These are phyloP conservation scores for Yamadazyma sp. DNA, from an alignment of 805 yeast species.

Conservation along the genomic window DNA sequence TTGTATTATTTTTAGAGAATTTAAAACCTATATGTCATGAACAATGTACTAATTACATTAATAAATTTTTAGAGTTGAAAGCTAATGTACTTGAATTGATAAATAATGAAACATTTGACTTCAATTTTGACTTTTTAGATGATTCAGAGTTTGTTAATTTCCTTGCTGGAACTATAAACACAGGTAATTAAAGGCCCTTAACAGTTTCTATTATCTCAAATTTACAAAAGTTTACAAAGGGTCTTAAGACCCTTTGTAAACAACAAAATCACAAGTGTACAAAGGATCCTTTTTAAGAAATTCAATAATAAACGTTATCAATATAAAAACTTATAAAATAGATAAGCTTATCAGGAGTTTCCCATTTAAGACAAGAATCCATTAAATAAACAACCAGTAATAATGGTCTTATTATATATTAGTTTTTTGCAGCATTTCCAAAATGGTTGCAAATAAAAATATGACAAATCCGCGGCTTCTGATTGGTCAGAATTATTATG, in stretches of 20 bases:
- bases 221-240: no score
- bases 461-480: conserved; percentile 13
- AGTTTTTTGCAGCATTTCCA: conserved; percentile 2
- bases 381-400: neutral
- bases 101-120: neutral
- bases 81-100: conserved; percentile 1
- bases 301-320: no score
- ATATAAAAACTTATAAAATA: no score
- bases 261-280: no score
- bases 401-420: neutral
- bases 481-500: conserved; percentile 9
- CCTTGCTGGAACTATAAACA: conserved; percentile 8
- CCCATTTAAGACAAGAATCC: neutral
- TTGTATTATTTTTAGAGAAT: conserved; percentile 2
- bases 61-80: neutral
- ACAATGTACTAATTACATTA: conserved; percentile 4
- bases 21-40: conserved; percentile 4
- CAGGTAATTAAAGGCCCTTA: no score
- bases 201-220: no score
- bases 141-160: conserved; percentile 5
- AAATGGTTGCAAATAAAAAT: conserved; percentile 3
- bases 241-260: no score
- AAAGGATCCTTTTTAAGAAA: no score
- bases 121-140: conserved; percentile 2
- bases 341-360: no score